phyloP scores from a whole-genome alignment of 169 alveolate genomes.

The Cryptosporidium ubiquitum region DNA sequence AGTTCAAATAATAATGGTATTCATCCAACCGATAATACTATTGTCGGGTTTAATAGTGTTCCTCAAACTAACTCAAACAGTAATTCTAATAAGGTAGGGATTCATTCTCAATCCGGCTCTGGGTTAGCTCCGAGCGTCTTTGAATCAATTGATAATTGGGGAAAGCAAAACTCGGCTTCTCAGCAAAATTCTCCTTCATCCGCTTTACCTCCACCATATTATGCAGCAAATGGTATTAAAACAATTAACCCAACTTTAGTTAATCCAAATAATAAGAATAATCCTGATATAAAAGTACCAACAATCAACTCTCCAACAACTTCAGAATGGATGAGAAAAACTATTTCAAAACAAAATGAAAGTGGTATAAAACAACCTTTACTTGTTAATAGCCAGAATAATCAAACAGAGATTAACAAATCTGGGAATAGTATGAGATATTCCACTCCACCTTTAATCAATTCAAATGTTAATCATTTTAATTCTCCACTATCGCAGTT shows the following conservation, averaged over 20 bases:
- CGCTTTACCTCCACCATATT: not conserved
- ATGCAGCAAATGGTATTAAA: not conserved
- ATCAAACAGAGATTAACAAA: not conserved
- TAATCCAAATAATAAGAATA: not conserved
- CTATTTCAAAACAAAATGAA: conserved; percentile 43
- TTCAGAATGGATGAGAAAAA: conserved; percentile 71
- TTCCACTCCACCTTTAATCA: not conserved
- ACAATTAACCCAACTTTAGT: not conserved
- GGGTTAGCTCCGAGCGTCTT: conserved; percentile 55
- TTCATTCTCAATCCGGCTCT: conserved; percentile 59
- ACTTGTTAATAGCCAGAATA: not conserved
- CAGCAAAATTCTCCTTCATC: not conserved
- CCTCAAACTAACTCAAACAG: not conserved
- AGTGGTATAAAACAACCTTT: not conserved
- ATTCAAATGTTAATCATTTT: not conserved
- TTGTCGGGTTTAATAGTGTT: conserved; percentile 33
- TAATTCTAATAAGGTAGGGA: not conserved
- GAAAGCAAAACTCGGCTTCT: not conserved
- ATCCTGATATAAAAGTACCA: conserved; percentile 41
- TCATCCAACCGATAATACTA: not conserved
- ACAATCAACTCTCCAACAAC: conserved; percentile 54
- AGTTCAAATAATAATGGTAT: conserved; percentile 3
- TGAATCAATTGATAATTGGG: conserved; percentile 66
- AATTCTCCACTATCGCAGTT: conserved; percentile 48
- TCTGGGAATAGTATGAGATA: not conserved